Conservation (phyloP, 495 filamentous ascomycete species). For the Penicillium fimorum region DNA sequence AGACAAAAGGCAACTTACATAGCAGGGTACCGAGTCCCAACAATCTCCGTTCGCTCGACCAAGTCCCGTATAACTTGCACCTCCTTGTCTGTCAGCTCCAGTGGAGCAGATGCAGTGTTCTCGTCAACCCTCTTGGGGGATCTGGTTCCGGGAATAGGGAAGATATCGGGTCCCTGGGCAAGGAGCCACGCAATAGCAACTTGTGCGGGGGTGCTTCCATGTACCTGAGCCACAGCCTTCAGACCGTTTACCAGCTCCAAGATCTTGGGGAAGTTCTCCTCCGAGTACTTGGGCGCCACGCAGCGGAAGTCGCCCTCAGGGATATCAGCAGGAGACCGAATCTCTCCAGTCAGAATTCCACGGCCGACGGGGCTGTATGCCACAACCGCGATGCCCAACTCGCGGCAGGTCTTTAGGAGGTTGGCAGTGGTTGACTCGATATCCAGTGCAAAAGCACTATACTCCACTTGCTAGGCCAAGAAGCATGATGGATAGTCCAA, state of each 20-base stretch:
- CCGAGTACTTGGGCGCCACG: conserved; percentile 44
- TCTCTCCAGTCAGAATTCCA: conserved; percentile 54
- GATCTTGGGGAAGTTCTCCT: conserved; percentile 51
- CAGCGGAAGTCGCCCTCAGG: conserved; percentile 39
- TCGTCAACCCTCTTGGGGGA: conserved; percentile 55
- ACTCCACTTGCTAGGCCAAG: conserved; percentile 66
- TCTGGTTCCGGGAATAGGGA: conserved; percentile 60
- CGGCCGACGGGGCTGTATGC: conserved; percentile 63
- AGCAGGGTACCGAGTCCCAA: conserved; percentile 13
- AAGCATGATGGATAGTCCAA: too few relatives aligned
- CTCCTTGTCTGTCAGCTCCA: conserved; percentile 51
- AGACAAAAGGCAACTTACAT: not conserved
- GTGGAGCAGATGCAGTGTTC: conserved; percentile 48
- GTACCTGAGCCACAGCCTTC: conserved; percentile 42
- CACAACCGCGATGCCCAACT: conserved; percentile 60
- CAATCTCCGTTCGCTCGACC: conserved; percentile 3
- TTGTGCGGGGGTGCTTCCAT: conserved; percentile 46
- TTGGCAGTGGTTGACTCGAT: conserved; percentile 51
- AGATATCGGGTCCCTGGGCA: conserved; percentile 51
- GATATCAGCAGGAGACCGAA: conserved; percentile 46
- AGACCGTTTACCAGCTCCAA: conserved; percentile 41
- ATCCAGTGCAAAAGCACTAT: conserved; percentile 57
- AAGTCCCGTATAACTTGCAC: conserved; percentile 41
- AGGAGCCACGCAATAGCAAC: conserved; percentile 53
- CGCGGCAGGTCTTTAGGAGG: conserved; percentile 54